These are phyloP conservation scores for Penicillium sp. DNA, from an alignment of 2,329 filamentous ascomycete genomes.

Conservation along the genomic window DNA sequence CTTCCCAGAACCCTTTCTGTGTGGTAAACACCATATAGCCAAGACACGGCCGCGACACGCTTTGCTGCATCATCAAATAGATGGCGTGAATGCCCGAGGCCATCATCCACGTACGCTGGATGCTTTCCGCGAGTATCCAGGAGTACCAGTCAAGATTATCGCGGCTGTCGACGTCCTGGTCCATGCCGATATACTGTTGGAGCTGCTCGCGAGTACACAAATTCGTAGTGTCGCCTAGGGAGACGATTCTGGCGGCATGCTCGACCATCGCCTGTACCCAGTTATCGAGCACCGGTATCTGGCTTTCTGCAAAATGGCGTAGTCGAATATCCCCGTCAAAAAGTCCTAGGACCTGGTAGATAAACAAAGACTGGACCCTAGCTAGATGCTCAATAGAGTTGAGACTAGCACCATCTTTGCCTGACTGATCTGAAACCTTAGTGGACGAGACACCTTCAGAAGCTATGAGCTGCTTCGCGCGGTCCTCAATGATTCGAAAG, in stretches of 20 bases:
- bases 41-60: not conserved
- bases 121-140: slow-evolving; percentile 6
- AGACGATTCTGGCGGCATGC: not conserved
- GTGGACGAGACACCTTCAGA: not conserved
- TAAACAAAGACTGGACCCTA: not conserved
- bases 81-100: not conserved
- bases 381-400: slow-evolving; percentile 1
- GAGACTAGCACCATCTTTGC: not conserved
- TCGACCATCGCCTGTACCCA: slow-evolving; percentile 2
- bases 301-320: not conserved
- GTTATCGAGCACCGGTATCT: not conserved
- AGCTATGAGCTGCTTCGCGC: not conserved
- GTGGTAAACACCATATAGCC: not conserved
- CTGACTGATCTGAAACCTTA: not conserved
- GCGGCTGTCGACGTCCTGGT: not conserved
- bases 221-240: not conserved
- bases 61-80: slow-evolving; percentile 1
- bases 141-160: slow-evolving; percentile 5
- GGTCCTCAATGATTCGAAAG: not conserved
- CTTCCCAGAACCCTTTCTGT: not conserved
- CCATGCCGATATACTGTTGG: not conserved
- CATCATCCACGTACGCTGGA: slow-evolving; percentile 7
- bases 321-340: slow-evolving; percentile 2
- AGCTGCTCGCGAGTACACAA: not conserved
- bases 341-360: not conserved